Percentiles rank a stretch among this genome's conserved stretches.
Evolutionary conservation across 1,139 yeast species (phyloP).

Genomic region (Yamadazyma trypodendri): DNA sequence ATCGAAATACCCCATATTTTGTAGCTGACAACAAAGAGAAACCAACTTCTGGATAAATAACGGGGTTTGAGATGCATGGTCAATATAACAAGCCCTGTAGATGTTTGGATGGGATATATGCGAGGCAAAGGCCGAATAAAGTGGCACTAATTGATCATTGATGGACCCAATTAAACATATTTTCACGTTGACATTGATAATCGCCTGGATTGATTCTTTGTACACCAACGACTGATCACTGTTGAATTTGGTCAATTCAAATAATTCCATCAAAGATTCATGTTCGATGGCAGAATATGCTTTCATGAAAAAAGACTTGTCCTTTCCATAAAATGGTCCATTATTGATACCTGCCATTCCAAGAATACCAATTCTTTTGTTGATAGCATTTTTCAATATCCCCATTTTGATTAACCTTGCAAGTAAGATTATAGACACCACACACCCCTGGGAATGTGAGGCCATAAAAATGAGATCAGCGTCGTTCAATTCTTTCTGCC

Average conservation of each 20-base stretch:
- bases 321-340: slow-evolving; percentile 91
- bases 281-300: slow-evolving; percentile 91
- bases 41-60: slow-evolving; percentile 46
- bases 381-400: slow-evolving; percentile 47
- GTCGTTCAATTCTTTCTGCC: slow-evolving; percentile 65
- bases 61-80: slow-evolving; percentile 55
- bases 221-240: slow-evolving; percentile 71
- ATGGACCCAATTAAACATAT: slow-evolving; percentile 81
- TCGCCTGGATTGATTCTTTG: slow-evolving; percentile 61
- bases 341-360: slow-evolving; percentile 96
- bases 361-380: slow-evolving; percentile 65
- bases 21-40: slow-evolving; percentile 48
- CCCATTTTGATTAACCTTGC: slow-evolving; percentile 74
- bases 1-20: slow-evolving; percentile 68
- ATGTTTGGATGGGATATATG: slow-evolving; percentile 88
- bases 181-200: slow-evolving; percentile 72
- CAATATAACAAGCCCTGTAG: slow-evolving; percentile 85
- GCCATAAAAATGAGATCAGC: slow-evolving; percentile 90
- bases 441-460: slow-evolving; percentile 94
- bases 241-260: slow-evolving; percentile 78
- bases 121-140: slow-evolving; percentile 82
- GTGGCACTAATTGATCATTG: slow-evolving; percentile 36
- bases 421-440: slow-evolving; percentile 77
- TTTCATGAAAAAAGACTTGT: slow-evolving; percentile 76
- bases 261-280: slow-evolving; percentile 79